Evolutionary conservation across 345 rosid species (phyloP), one percentile per base, ranked within the genome.

Genomic region (Litchi chinensis): DNA sequence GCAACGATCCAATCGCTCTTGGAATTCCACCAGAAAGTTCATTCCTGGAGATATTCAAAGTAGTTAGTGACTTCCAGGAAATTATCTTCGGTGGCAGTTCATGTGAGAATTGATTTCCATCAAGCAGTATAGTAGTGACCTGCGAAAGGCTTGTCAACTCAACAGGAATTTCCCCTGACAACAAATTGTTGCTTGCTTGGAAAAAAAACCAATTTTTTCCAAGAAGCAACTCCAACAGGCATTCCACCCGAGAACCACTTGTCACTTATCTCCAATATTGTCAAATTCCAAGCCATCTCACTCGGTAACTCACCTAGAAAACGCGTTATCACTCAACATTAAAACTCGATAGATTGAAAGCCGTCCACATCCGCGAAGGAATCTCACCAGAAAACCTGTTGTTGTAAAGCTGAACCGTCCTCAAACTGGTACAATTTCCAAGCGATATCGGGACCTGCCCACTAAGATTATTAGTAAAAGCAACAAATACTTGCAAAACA

Each of bases 321-420:
- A 86, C 1, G 83, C 85, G 74, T 96, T 96, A 76, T 86, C 71
- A 70, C 95, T 89, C 46, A 96, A 69, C 87, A 73, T 79, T 76
- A 96, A n/a, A 56, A 79, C 83, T 84, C 16, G 84, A 87, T 82
- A 96, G 62, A 43, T 83, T 82, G 83, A 24, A 32, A 63, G 83
- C 79, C 13, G 88, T 86, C 99, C 99, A 96, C 57, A 96, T 72
- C 15, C 90, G 86, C 0, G 79, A 50, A 68, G 99, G 99, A 79
- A 96, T 79, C 82, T 89, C 90, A 13, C 99, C 97, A 3, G 92
- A 90, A 85, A 96, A 91, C 26, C 66, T 77, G 90, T 96, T 96
- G 76, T 82, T 73, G 52, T 86, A 85, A 70, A 96, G 90, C 85
- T 90, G 92, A 86, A 94, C 73, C 0, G 94, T 83, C 43, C 69